Evolutionary conservation across 2,329 filamentous ascomycete genomes (phyloP), one percentile per base, ranked within the genome.

Genomic region (Stemphylium lycopersici): DNA sequence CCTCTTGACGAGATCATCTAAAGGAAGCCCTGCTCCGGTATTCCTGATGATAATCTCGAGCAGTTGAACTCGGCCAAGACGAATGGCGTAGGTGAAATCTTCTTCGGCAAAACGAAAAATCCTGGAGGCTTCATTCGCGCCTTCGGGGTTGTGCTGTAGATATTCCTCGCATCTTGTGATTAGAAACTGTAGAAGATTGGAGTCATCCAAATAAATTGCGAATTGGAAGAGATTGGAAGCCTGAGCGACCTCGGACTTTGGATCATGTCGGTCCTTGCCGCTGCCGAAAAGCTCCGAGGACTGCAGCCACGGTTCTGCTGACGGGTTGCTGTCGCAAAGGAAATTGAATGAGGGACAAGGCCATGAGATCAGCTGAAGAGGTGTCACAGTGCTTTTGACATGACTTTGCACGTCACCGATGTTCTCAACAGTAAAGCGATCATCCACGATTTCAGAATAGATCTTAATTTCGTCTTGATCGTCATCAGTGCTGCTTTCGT

Each of bases 401-500:
- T 88, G 81, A 67, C 83, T 87, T 0, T 84, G 84, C 3, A 89
- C 79, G 59, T 90, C 83, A 0, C 89, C 89, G 52, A 95, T 81
- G 62, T 91, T 86, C 13, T 95, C 89, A 47, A 93, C 83, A 0
- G 90, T 95, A 69, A 90, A 90, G 32, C 83, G 79, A 11, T 88
- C 84, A 61, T 88, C 83, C 24, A 91, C 76, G 36, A 87, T 78
- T 55, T 87, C 82, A 13, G 80, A 67, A 20, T 73, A 70, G 6
- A 76, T 65, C n/a, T 72, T 71, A 5, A 78, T 48, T 34, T 69
- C 62, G 12, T 68, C 68, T 8, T 71, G 68, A 4, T 65, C 65
- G 1, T 56, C 58, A 22, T 61, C 57, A 38, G 63, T 58, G 34
- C 60, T 66, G 1, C 76, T 71, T 1, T 75, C 69, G 3, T 77